Base-by-base conservation (phyloP, 225 moss, liverwort and hornwort genomes). In the Physcomitrium patens region DNA sequence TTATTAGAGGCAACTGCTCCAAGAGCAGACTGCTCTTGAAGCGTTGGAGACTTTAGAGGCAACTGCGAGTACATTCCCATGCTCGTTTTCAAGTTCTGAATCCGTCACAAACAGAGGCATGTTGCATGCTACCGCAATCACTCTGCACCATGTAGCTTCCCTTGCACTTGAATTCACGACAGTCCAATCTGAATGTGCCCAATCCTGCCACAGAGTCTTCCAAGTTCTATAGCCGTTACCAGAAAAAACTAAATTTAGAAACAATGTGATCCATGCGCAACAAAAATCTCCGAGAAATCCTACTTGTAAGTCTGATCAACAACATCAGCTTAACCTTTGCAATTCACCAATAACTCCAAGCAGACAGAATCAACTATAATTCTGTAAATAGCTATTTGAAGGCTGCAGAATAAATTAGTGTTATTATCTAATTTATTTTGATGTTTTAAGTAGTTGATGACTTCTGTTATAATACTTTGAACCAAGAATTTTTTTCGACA, bases 41-140 rank as follows among this genome's bases (percentile, higher is more conserved):
- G 19, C 12, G 82, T 93, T n/a, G n/a, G n/a, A n/a, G n/a, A n/a
- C 97, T 68, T 73, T 89, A 22, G 50, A 67, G 19, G 85, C 89
- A n/a, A 93, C 82, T 3, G 72, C 89, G 13, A 82, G 78, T 9
- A 85, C 83, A 79, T 86, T 85, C 68, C 63, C 89, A 71, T 17
- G 70, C 84, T 80, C 89, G 78, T 47, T 85, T 71, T 78, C 85
- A 64, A 95, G 85, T 82, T 93, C 97, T 5, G 90, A 90, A 59
- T 99, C 94, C 14, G 86, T 87, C 52, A 93, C 77, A 75, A 90
- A 91, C 45, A 88, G 83, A 77, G 89, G 86, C 97, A 97, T 97
- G 18, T 65, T 80, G 77, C 68, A 46, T 44, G 37, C 17, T 65
- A 63, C 58, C 75, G 18, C 76, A 56, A 66, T n/a, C 22, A 4